Conservation (phyloP, 2,329 filamentous ascomycete genomes). For the Davidsoniella neocaledoniae region DNA sequence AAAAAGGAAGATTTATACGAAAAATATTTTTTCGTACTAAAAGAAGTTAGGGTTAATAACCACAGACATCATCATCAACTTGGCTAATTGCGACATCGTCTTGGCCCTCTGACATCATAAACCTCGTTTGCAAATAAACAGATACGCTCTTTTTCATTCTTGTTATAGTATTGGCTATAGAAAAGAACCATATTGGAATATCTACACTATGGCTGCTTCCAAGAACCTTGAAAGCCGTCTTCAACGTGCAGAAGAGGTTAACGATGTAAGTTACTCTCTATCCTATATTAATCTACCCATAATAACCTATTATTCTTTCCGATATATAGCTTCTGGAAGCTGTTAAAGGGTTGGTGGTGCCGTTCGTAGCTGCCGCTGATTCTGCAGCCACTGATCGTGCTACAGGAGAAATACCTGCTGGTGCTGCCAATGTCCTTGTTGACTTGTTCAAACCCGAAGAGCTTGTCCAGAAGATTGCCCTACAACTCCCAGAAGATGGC, state of each 20-base stretch:
- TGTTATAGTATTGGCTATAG: not conserved
- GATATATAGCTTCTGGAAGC: conserved; percentile 45
- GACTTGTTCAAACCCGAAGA: conserved; percentile 43
- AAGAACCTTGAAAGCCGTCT: not conserved
- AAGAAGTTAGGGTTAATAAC: too few relatives aligned
- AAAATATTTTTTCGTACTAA: too few relatives aligned
- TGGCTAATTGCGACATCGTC: too few relatives aligned
- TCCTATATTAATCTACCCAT: not conserved
- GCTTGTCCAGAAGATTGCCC: conserved; percentile 35
- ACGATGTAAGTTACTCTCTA: conserved; percentile 24
- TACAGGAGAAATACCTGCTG: conserved; percentile 31
- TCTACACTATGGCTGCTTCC: not conserved
- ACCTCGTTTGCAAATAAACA: not conserved
- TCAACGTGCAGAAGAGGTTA: conserved; percentile 27
- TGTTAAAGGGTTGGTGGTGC: conserved; percentile 50
- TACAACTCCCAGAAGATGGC: conserved; percentile 36
- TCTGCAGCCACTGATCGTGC: conserved; percentile 24
- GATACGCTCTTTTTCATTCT: not conserved
- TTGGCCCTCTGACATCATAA: too few relatives aligned
- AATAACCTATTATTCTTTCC: conserved; percentile 2
- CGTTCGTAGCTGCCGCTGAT: conserved; percentile 56
- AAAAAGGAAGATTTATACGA: too few relatives aligned
- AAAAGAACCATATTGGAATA: not conserved
- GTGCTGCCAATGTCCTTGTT: conserved; percentile 41
- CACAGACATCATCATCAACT: too few relatives aligned